phyloP scores from a whole-genome alignment of 495 filamentous ascomycete genomes.

The Staphylotrichum longicolle region DNA sequence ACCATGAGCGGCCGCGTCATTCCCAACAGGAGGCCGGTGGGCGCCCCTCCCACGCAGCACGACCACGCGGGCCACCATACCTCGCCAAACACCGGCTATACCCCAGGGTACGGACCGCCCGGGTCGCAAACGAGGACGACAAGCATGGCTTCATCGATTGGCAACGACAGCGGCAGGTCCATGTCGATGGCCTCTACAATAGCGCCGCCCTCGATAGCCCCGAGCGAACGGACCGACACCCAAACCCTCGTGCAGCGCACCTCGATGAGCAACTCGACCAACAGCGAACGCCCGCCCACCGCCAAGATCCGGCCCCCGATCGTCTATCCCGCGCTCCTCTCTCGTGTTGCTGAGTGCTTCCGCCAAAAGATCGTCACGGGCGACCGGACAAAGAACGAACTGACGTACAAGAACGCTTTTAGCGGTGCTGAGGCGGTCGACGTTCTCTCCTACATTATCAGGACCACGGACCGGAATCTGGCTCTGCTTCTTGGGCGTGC shows the following conservation, averaged over 20 bases:
- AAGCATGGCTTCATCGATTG: conserved; percentile 52
- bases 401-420: conserved; percentile 96
- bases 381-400: conserved; percentile 91
- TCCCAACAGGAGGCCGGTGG: conserved; percentile 55
- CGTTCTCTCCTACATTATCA: conserved; percentile 88
- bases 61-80: conserved; percentile 21
- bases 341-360: conserved; percentile 86
- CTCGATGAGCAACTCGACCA: conserved; percentile 46
- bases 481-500: conserved; percentile 90
- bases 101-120: conserved; percentile 34
- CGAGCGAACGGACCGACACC: conserved; percentile 36
- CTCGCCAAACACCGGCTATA: conserved; percentile 22
- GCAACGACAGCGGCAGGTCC: conserved; percentile 48
- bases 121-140: conserved; percentile 49
- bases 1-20: conserved; percentile 91
- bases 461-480: conserved; percentile 92
- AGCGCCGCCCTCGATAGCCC: conserved; percentile 39
- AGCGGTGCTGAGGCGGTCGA: conserved; percentile 94
- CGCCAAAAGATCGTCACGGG: conserved; percentile 75
- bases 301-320: conserved; percentile 64
- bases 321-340: conserved; percentile 90
- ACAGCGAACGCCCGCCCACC: conserved; percentile 49
- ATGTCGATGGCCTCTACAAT: conserved; percentile 85
- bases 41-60: conserved; percentile 22
- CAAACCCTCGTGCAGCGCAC: conserved; percentile 45